A percentile compares a stretch with the other conserved stretches of the same genome.
Evolutionary conservation across 2,329 filamentous ascomycete genomes (phyloP).

Genomic region (Fusarium zealandicum): DNA sequence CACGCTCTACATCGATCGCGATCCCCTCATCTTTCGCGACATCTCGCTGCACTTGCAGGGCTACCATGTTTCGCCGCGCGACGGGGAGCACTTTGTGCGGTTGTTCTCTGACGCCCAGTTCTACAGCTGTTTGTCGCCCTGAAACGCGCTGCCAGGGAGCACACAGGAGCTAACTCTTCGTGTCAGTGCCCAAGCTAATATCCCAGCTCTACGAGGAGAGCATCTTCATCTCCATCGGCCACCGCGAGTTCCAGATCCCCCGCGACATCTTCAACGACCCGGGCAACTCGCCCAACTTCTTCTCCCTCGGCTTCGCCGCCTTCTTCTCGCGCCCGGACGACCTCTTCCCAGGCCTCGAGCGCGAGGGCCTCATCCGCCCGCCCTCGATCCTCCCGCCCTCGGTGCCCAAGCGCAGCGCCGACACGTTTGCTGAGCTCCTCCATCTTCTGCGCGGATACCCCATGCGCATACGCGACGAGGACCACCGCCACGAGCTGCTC

Average conservation of each 20-base stretch:
- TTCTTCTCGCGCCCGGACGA: conserved; percentile 85
- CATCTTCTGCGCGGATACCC: conserved; percentile 86
- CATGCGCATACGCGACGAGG: conserved; percentile 75
- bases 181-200: conserved; percentile 80
- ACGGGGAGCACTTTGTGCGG: conserved; percentile 88
- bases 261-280: conserved; percentile 85
- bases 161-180: neutral
- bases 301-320: conserved; percentile 86
- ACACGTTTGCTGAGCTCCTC: conserved; percentile 82
- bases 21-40: conserved; percentile 86
- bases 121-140: conserved; percentile 72
- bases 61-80: conserved; percentile 82
- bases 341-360: conserved; percentile 84
- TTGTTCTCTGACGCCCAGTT: conserved; percentile 96
- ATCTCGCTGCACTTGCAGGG: conserved; percentile 92
- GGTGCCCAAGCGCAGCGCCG: conserved; percentile 82
- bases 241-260: conserved; percentile 86
- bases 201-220: conserved; percentile 90
- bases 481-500: conserved; percentile 78
- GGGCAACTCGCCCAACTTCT: conserved; percentile 95
- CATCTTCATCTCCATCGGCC: conserved; percentile 91
- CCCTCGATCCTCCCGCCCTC: conserved; percentile 85
- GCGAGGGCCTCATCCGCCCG: conserved; percentile 80
- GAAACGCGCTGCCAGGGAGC: neutral
- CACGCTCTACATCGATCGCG: conserved; percentile 93